Base-by-base conservation (phyloP, 371 early-diverging fungal species). In the Haplosporangium sp. region DNA sequence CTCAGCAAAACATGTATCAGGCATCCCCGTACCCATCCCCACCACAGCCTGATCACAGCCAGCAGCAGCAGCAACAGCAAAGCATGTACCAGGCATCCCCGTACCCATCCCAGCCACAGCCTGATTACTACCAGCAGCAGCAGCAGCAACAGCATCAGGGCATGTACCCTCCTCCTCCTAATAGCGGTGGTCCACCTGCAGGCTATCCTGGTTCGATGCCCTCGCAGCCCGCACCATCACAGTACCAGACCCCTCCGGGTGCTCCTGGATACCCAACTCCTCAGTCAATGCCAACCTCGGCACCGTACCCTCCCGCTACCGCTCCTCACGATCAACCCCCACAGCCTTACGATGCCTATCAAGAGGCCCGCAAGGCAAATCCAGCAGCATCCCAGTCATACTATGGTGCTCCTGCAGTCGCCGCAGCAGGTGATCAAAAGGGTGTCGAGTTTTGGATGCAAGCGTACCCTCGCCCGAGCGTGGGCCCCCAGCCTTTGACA, bases 381-480 rank as follows among this genome's bases (percentile, higher is more conserved):
- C 51, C 51, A 55, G 20, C 56, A 56, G 47, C 55, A 21, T 6
- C 23, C 21, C 45, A 51, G 23, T 21, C 48, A 23, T 48, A 37
- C 3, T 29, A 42, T 20, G 38, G 50, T 53, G 59, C 52, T 18
- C 46, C 53, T n/a, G 52, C 18, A 5, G 9, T 36, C 6, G 54
- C 23, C 0, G 42, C 18, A 20, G 41, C 29, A 21, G 52, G 36
- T n/a, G 72, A 62, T 16, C 47, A 43, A 10, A 63, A 63, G 43
- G 67, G 52, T 16, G 38, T 47, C 16, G 67, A 67, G 1, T 67
- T 73, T 29, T 73, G 73, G 73, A 62, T 58, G 63, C 47, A 59
- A 5, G 59, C 73, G 20, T 73, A 73, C 23, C 73, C 73, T 45
- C 66, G 57, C 21, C 73, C 73, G 2, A 13, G 23, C 14, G 5